A percentile compares a stretch with the other conserved stretches of the same genome.
Conservation (phyloP, 2,329 filamentous ascomycete genomes). For the Didymellaceae sp. region DNA sequence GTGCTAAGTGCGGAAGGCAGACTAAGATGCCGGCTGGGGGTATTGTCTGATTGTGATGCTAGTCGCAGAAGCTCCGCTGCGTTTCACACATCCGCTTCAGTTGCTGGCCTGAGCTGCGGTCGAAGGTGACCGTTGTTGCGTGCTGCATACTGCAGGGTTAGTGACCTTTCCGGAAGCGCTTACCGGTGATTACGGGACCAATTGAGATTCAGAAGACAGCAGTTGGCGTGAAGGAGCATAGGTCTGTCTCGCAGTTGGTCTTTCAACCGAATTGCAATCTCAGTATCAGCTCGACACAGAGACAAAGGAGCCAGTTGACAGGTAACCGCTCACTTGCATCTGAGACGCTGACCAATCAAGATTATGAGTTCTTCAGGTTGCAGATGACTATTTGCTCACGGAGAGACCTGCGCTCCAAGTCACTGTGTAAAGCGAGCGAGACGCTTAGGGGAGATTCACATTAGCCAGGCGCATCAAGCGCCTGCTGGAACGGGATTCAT, state of each 20-base stretch:
- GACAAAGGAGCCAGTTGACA: background rate
- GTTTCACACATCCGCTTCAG: conserved; percentile 9
- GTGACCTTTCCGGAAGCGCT: background rate
- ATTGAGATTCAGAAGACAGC: background rate
- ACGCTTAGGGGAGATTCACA: background rate
- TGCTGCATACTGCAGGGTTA: background rate
- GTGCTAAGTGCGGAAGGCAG: background rate
- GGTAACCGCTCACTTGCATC: background rate
- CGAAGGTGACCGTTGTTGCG: conserved; percentile 1
- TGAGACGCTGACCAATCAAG: no score
- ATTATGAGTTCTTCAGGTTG: no score
- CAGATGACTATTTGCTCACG: no score
- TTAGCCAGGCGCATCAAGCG: conserved; percentile 1
- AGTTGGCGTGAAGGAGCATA: background rate
- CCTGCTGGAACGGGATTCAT: background rate
- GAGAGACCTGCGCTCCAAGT: background rate
- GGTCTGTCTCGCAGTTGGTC: background rate
- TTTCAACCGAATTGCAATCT: background rate
- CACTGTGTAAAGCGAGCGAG: background rate
- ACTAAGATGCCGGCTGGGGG: background rate
- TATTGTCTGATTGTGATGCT: background rate
- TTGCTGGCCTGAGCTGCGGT: conserved; percentile 1
- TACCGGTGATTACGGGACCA: conserved; percentile 3
- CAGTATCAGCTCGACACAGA: background rate
- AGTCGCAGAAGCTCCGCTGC: background rate